Evolutionary conservation across 306 rosid genomes (phyloP).

Genomic region (Neltuma alba): DNA sequence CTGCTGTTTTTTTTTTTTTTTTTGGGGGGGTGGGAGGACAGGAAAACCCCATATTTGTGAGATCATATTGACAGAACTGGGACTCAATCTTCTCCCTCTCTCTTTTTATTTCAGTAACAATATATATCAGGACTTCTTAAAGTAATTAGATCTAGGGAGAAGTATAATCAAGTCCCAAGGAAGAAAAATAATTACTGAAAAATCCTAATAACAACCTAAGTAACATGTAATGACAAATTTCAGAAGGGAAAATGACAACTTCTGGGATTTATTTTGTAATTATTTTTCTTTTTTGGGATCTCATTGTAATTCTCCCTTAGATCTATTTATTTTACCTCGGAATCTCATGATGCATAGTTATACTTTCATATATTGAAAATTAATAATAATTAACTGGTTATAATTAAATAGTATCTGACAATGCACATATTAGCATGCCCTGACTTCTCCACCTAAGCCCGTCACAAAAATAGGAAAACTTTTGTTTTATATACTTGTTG

Average conservation of each 20-base stretch:
- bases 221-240: too few relatives aligned
- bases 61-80: neutral
- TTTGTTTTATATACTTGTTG: slow-evolving; percentile 12
- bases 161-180: too few relatives aligned
- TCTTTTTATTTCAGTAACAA: too few relatives aligned
- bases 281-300: too few relatives aligned
- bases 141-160: neutral
- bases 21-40: too few relatives aligned
- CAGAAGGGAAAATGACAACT: too few relatives aligned
- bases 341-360: neutral
- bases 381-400: neutral
- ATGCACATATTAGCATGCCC: neutral
- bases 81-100: neutral
- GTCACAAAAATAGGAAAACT: neutral
- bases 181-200: too few relatives aligned
- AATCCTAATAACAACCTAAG: too few relatives aligned
- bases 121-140: neutral
- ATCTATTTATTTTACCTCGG: neutral
- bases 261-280: too few relatives aligned
- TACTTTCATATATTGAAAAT: neutral
- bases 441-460: neutral
- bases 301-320: too few relatives aligned
- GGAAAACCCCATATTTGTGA: neutral
- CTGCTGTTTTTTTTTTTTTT: too few relatives aligned
- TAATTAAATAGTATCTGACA: neutral